phyloP scores from a whole-genome alignment of 2,329 filamentous ascomycete species.

The Aspergillus tanneri region DNA sequence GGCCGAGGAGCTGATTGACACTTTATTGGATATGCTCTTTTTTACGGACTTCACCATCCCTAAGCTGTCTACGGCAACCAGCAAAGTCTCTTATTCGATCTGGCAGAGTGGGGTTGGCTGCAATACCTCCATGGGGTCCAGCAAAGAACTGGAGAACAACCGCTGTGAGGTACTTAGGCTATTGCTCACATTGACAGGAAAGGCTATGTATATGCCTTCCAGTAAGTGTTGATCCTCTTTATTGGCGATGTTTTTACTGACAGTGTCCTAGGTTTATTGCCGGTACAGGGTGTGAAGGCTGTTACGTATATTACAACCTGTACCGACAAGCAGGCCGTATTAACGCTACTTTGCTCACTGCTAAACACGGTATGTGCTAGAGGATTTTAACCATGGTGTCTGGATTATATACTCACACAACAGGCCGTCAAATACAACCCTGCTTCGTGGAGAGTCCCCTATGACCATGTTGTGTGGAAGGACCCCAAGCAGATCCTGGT shows the following conservation, averaged over 20 bases:
- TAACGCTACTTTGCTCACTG: constrained; percentile 87
- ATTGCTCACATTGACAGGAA: constrained; percentile 79
- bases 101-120: constrained; percentile 98
- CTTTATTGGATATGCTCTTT: constrained; percentile 84
- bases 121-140: constrained; percentile 82
- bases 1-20: constrained; percentile 89
- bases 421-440: constrained; percentile 95
- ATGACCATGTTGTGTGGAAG: constrained; percentile 88
- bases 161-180: constrained; percentile 85
- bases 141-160: constrained; percentile 89
- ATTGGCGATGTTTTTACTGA: constrained; percentile 9
- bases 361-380: constrained; percentile 75
- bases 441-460: constrained; percentile 87
- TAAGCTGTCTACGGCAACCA: constrained; percentile 65
- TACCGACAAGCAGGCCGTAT: constrained; percentile 83
- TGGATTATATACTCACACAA: constrained; percentile 12
- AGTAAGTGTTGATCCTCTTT: constrained; percentile 45
- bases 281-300: constrained; percentile 76
- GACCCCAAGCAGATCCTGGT: constrained; percentile 88
- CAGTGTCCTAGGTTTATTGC: constrained; percentile 57
- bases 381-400: not conserved
- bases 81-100: constrained; percentile 87
- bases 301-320: constrained; percentile 88
- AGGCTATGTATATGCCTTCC: constrained; percentile 89
- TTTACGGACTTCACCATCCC: constrained; percentile 87